A percentile compares a stretch with the other conserved stretches of the same genome.
These are phyloP conservation scores for Colletotrichum lupini DNA, from an alignment of 2,329 filamentous ascomycete genomes.

Conservation along the genomic window DNA sequence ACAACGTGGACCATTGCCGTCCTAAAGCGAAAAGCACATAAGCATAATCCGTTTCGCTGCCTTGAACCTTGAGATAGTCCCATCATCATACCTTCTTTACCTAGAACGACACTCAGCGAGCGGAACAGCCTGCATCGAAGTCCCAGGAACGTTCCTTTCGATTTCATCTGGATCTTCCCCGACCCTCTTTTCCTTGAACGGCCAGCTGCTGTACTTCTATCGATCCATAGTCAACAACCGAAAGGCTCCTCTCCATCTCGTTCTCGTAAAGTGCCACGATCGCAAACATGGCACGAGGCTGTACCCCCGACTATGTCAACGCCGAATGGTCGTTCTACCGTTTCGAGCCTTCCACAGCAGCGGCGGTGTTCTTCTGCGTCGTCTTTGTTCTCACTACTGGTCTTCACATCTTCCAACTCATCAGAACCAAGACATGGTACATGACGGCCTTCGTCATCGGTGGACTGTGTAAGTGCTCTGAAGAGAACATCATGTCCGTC, in stretches of 20 bases:
- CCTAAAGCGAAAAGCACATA: background rate
- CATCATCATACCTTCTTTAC: background rate
- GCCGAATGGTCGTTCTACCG: conserved; percentile 25
- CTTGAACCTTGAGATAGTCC: background rate
- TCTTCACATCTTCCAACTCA: conserved; percentile 27
- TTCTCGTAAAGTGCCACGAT: no score
- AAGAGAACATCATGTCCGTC: background rate
- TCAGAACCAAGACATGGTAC: conserved; percentile 32
- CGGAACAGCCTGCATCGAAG: background rate
- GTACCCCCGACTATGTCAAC: conserved; percentile 23
- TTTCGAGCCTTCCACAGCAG: conserved; percentile 32
- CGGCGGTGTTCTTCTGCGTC: conserved; percentile 27
- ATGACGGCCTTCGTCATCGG: conserved; percentile 31
- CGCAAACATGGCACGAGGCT: conserved; percentile 10
- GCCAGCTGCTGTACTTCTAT: no score
- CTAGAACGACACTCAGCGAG: background rate
- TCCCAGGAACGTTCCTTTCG: background rate
- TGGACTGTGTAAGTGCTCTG: conserved; percentile 25
- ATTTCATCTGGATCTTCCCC: no score
- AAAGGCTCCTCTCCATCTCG: background rate
- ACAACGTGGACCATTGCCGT: background rate
- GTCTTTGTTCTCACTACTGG: conserved; percentile 16
- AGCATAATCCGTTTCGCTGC: background rate
- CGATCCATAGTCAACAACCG: no score
- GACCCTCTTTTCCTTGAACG: no score